Conservation (phyloP, 2,329 filamentous ascomycete species). For the Pestalotiopsis fici region DNA sequence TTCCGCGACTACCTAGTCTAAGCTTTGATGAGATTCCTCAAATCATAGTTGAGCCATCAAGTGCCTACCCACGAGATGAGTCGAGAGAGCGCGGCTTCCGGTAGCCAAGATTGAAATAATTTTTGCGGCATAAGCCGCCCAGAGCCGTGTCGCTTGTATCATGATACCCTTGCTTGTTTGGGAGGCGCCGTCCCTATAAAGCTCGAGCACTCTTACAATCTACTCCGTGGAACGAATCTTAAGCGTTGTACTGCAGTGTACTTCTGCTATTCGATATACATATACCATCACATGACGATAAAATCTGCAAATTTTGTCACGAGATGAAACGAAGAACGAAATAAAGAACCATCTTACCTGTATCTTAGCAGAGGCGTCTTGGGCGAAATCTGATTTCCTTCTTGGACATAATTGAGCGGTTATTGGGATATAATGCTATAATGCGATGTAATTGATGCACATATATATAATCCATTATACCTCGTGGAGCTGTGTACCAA, state of each 20-base stretch:
- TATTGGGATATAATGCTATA: not conserved
- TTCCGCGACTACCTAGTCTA: slow-evolving; percentile 54
- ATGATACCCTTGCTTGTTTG: not conserved
- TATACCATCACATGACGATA: not conserved
- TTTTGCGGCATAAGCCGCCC: not conserved
- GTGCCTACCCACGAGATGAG: slow-evolving; percentile 29
- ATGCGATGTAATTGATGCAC: not conserved
- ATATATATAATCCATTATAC: not conserved
- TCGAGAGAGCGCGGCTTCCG: not conserved
- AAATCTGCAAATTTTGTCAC: not conserved
- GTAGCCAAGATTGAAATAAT: not conserved
- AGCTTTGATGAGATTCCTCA: slow-evolving; percentile 50
- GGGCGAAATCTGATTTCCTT: not conserved
- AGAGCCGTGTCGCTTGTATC: not conserved
- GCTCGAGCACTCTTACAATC: too few species aligned
- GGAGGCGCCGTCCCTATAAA: too few species aligned
- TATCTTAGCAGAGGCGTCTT: not conserved
- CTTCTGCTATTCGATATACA: not conserved
- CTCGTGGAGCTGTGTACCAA: not conserved
- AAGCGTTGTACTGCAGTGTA: not conserved
- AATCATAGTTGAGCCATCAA: slow-evolving; percentile 61
- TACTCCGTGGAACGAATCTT: too few species aligned
- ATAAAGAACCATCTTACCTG: not conserved
- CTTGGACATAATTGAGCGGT: not conserved
- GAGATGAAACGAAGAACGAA: not conserved